Evolutionary conservation across 1,139 yeast genomes (phyloP), one percentile per base, ranked within the genome.

Genomic region (Arxiozyma heterogenica): DNA sequence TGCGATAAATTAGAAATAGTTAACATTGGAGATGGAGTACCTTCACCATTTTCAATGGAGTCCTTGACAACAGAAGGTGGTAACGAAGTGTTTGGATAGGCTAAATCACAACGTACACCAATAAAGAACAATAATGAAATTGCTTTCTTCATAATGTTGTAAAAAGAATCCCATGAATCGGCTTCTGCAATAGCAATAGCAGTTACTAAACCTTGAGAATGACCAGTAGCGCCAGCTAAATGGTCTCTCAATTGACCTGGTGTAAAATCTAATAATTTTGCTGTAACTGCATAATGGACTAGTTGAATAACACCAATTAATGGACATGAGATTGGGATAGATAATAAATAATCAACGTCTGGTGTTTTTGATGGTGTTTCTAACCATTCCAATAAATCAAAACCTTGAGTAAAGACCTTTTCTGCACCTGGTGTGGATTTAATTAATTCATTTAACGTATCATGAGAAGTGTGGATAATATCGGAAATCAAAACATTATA

Each of bases 11-110:
- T 97, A 71, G 96, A 83, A 59, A 93, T 81, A 17, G 97, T 86
- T 70, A 93, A 81, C 99, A 93, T 93, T 61, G 98, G 98, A 61
- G 95, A 85, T 60, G 98, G 98, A 67, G 83, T 80, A 63, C 99
- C 98, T 76, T 93, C 99, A 64, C 93, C 94, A 68, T 90, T 85
- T 66, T 88, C 94, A 68, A 87, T 82, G 43, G 96, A 86, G 73
- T 93, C 98, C 72, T 89, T 91, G 63, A 91, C 81, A 74, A 89
- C 86, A 39, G 95, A 82, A 59, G 98, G 98, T 51, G 98, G 91
- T 69, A 93, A 79, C 44, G 96, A 86, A 52, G 98, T 93, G 69
- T 87, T 83, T 68, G 98, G 98, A 73, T 90, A 93, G 58, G 84
- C 82, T 72, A 83, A 84, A 71, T 89, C 86, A 72, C 95, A 84